phyloP scores from a whole-genome alignment of 805 yeast species.

The Kodamaea lidongshanica region DNA sequence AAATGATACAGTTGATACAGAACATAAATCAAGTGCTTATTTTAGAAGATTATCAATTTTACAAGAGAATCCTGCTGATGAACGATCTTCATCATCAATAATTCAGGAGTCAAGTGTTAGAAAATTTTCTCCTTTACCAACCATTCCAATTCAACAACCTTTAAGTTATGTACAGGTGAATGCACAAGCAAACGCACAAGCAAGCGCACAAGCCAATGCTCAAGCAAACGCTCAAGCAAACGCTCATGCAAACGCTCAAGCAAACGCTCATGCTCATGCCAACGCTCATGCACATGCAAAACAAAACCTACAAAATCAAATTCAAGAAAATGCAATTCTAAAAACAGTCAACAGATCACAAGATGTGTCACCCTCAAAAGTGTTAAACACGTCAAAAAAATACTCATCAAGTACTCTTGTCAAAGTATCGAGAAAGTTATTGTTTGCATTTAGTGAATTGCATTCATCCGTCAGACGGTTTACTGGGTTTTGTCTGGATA shows the following conservation, averaged over 20 bases:
- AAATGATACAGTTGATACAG: constrained; percentile 35
- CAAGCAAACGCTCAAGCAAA: too few species aligned
- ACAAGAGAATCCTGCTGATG: constrained; percentile 44
- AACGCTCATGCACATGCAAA: too few species aligned
- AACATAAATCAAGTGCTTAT: constrained; percentile 54
- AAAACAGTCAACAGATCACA: constrained; percentile 6
- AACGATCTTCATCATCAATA: constrained; percentile 6
- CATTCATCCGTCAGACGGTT: constrained; percentile 54
- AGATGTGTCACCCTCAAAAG: constrained; percentile 10
- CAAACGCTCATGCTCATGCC: neutral
- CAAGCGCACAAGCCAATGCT: too few species aligned
- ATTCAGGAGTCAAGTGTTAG: neutral
- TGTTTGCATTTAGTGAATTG: constrained; percentile 59
- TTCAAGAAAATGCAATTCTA: neutral
- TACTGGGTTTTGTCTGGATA: constrained; percentile 53
- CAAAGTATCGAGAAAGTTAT: constrained; percentile 52
- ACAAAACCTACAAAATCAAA: constrained; percentile 1
- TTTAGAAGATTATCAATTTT: constrained; percentile 60
- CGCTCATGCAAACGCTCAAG: neutral
- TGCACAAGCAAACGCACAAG: too few species aligned
- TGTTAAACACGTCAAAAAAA: constrained; percentile 6
- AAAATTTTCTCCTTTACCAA: too few species aligned
- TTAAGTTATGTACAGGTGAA: neutral
- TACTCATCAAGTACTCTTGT: constrained; percentile 18
- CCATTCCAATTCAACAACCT: too few species aligned